Conservation (phyloP, 108 stramenopile genomes). For the Epipyxis sp. region DNA sequence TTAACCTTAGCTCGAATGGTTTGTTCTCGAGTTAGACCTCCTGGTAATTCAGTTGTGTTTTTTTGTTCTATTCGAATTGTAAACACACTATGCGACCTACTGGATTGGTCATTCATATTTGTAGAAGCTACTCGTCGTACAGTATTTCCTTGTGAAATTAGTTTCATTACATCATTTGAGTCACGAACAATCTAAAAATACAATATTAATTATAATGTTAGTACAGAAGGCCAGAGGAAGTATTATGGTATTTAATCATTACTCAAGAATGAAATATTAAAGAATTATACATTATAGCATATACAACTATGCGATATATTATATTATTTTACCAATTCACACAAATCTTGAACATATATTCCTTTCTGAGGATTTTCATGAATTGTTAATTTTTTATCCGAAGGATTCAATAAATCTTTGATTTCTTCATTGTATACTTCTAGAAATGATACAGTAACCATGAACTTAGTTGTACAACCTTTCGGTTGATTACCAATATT, state of each 20-base stretch:
- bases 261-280: background rate
- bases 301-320: slow-evolving; percentile 40
- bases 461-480: slow-evolving; percentile 54
- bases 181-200: slow-evolving; percentile 13
- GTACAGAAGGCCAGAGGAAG: too few species aligned
- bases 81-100: slow-evolving; percentile 57
- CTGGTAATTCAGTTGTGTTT: slow-evolving; percentile 4
- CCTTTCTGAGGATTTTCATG: slow-evolving; percentile 89
- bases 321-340: slow-evolving; percentile 38
- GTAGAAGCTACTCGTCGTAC: slow-evolving; percentile 58
- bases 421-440: slow-evolving; percentile 99
- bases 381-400: slow-evolving; percentile 61
- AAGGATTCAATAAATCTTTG: slow-evolving; percentile 79
- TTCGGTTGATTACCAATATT: background rate
- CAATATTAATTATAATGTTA: too few species aligned
- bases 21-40: slow-evolving; percentile 31
- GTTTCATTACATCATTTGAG: slow-evolving; percentile 38
- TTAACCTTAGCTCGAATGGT: slow-evolving; percentile 39
- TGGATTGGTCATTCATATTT: slow-evolving; percentile 60
- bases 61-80: slow-evolving; percentile 68
- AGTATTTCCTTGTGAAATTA: slow-evolving; percentile 49
- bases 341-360: slow-evolving; percentile 80
- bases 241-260: background rate
- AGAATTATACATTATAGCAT: slow-evolving; percentile 34
- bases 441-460: slow-evolving; percentile 86